Evolutionary conservation across 352 stramenopile genomes (phyloP), one percentile per base, ranked within the genome.

Genomic region (Pythium phragmitis): DNA sequence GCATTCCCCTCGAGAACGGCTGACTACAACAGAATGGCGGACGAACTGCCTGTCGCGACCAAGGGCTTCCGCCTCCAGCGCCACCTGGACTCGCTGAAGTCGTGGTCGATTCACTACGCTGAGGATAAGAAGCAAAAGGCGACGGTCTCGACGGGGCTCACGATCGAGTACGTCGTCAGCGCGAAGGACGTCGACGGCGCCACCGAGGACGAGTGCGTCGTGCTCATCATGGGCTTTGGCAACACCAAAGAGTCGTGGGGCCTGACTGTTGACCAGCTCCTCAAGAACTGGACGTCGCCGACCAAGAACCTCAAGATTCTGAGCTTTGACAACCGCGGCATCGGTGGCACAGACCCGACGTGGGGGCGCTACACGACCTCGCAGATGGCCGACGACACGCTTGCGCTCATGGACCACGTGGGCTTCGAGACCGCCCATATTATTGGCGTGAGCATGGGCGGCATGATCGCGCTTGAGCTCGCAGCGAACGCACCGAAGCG

Each of bases 291-390:
- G 45, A 9, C 57, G 8, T 34, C 39, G 17, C 14, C 21, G 16
- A 21, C 45, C 28, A 73, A 57, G 52, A 69, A 61, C 21, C 47
- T 87, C 41, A 73, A 81, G 54, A 53, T 89, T 21, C 43, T 88
- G 46, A 85, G 73, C 11, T 75, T 90, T 23, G 81, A 86, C 64
- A 90, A 88, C 68, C 77, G 81, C 28, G 81, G 77, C 14, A 54
- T 76, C 4, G 81, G 74, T 57, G 57, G 57, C 61, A 72, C 78
- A 19, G 79, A 87, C 47, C 69, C 69, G 34, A 69, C 78, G 0
- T 82, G 67, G 67, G 76, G 73, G 7, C 71, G 69, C 23, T 89
- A 88, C 67, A 82, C 76, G 33, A 91, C 80, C 7, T 75, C 67
- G 5, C 67, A 69, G 7, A 91, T 91, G 82, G 82, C 80, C 1